Percentiles rank a stretch among this genome's conserved stretches.
phyloP scores from a whole-genome alignment of 306 rosid species.

The Carpinus viminea region DNA sequence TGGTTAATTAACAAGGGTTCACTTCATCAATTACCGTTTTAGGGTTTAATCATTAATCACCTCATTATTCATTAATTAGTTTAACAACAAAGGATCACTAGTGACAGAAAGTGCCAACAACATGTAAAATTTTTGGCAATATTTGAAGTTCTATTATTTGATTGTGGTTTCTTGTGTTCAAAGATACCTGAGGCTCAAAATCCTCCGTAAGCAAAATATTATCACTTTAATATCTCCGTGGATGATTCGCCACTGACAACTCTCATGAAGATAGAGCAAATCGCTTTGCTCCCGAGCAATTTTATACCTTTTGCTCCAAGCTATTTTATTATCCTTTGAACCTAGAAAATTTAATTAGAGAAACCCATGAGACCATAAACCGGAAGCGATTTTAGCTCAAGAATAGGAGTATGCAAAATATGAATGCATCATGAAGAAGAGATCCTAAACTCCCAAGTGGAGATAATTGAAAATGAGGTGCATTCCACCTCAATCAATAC shows the following conservation, averaged over 20 bases:
- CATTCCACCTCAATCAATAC: constrained; percentile 72
- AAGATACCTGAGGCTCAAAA: constrained; percentile 78
- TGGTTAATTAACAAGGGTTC: too few relatives aligned
- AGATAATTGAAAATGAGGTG: constrained; percentile 65
- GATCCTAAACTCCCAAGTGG: constrained; percentile 74
- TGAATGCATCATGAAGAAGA: constrained; percentile 64
- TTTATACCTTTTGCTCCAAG: constrained; percentile 73
- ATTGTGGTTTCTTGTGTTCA: constrained; percentile 13
- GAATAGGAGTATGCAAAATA: constrained; percentile 13
- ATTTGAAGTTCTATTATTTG: neutral
- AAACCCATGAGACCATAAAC: constrained; percentile 14
- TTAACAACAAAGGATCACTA: neutral
- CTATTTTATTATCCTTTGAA: constrained; percentile 37
- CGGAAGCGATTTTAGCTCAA: constrained; percentile 7
- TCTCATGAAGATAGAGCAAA: constrained; percentile 74
- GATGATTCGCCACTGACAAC: constrained; percentile 66
- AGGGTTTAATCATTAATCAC: too few relatives aligned
- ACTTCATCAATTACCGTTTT: too few relatives aligned
- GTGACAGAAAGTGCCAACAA: neutral
- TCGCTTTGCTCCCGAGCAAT: constrained; percentile 72
- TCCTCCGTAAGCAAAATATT: constrained; percentile 74
- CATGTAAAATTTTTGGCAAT: neutral
- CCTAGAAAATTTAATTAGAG: constrained; percentile 41
- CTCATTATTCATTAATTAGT: too few relatives aligned
- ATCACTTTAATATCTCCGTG: constrained; percentile 82